Conservation (phyloP, 768 basidiomycete genomes). For the Termitomyces sp. region DNA sequence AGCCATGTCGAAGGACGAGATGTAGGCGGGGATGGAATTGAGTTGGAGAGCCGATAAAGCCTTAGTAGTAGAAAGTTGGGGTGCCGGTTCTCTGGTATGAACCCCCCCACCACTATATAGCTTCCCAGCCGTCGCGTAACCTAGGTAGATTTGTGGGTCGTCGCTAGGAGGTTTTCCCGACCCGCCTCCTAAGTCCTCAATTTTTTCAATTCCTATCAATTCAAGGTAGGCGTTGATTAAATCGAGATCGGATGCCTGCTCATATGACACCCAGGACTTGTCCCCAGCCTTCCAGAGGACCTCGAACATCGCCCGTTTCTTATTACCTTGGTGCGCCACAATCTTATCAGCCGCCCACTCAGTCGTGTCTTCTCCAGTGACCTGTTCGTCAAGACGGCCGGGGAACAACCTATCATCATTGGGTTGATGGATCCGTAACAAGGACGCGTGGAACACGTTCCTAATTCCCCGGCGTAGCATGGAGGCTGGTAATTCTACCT, state of each 20-base stretch:
- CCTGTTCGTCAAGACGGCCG: too few relatives aligned
- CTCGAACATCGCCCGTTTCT: not conserved
- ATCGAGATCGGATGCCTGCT: not conserved
- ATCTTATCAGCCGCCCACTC: not conserved
- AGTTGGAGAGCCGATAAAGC: too few relatives aligned
- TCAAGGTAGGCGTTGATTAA: not conserved
- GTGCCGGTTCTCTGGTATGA: too few relatives aligned
- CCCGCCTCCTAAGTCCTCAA: not conserved
- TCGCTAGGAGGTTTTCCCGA: not conserved
- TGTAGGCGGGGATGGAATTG: too few relatives aligned
- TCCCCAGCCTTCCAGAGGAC: not conserved
- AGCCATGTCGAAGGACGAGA: too few relatives aligned
- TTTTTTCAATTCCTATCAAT: not conserved
- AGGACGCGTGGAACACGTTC: not conserved
- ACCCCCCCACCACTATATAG: too few relatives aligned
- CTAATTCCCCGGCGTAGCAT: not conserved
- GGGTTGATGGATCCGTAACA: not conserved
- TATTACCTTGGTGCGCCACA: not conserved
- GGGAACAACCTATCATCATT: not conserved
- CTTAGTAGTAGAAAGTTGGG: too few relatives aligned
- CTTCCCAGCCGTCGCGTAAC: too few relatives aligned
- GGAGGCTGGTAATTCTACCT: not conserved
- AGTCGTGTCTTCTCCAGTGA: too few relatives aligned
- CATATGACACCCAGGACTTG: not conserved
- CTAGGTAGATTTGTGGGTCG: not conserved